Evolutionary conservation across 2,329 filamentous ascomycete species (phyloP), one percentile per base, ranked within the genome.

Genomic region (Fusarium staphyleae): DNA sequence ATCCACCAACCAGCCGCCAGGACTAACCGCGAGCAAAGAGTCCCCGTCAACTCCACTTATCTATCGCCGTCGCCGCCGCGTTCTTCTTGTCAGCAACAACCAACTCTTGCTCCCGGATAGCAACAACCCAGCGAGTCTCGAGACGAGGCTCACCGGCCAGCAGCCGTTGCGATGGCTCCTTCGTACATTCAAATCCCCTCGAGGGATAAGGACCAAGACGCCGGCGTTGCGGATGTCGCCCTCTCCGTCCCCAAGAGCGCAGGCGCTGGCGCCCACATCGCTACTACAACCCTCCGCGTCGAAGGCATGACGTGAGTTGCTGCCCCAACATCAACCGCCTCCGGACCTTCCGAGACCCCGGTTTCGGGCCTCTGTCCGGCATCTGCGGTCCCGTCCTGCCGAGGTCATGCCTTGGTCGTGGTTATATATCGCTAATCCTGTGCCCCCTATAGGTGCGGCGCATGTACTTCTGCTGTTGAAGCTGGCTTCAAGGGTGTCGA

Each of bases 381-480:
- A 22, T 42, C 22, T 39, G 32, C 42, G 48, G 43, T 32, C 14
- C 40, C 29, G 24, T 12, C 18, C 6, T 47, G 22, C 45, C 35
- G 37, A 48, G 13, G 32, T 16, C 18, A 30, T 36, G 34, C 26
- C 41, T 33, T 50, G 29, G 32, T 32, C 16, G 14, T 19, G 39
- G 29, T 48, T 60, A 55, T 63, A 57, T 63, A 57, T 66, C 28
- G 55, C 72, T 77, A 58, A 78, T 66, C 10, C 30, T 43, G 24
- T 33, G 18, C 18, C 34, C 24, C 30, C 82, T 79, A 83, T 81
- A 86, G 83, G 61, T 99, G 95, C 77, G 93, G 93, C 70, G 89
- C 93, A 65, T 99, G 95, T 73, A 97, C 93, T 22, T 96, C 93
- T 36, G 88, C 95, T n/a, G 88, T 99, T 65, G 93, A 98, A 80